Evolutionary conservation across 1,284 basidiomycete genomes (phyloP), one percentile per base, ranked within the genome.

Genomic region (Puccinia novopanici): DNA sequence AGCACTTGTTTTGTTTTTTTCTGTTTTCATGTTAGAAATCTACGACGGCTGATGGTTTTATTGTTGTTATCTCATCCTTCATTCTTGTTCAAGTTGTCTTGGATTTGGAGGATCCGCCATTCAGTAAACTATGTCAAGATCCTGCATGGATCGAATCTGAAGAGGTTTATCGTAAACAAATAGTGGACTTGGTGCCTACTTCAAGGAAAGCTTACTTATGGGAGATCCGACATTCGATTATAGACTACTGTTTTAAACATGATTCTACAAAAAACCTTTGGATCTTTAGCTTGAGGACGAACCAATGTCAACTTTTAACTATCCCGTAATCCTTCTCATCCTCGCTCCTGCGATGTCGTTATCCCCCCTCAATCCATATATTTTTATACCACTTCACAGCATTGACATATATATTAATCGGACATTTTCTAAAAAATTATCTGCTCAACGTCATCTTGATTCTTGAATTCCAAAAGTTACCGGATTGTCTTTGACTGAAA

Each of bases 131-230:
- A 27, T 78, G 52, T 34, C 59, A 57, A 40, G 54, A 78, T 48
- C 12, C 45, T 40, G 22, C 37, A 27, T 78, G 75, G 75, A 78
- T 78, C 54, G 75, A 68, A 68, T 78, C 75, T 17, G 63, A 67
- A 78, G 75, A 78, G 30, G 37, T 52, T 57, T 78, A 78, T 78
- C 75, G 75, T 27, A 78, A 78, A 70, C 59, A 78, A 57, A 70
- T 78, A 8, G 63, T 78, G 12, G 75, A 78, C 22, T 40, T 57
- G 24, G 50, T 68, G 10, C 75, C 75, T 4, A 78, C 63, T 70
- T 68, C 63, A 54, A 78, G 75, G 34, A 78, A 78, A 57, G 63
- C 34, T 34, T 78, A 78, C 40, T 34, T 70, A 30, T 68, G 63
- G 67, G 75, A 78, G 27, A 68, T 78, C 45, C 63, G 75, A 68